Evolutionary conservation across 1,139 yeast genomes (phyloP).

Genomic region (Hansenula anomala): DNA sequence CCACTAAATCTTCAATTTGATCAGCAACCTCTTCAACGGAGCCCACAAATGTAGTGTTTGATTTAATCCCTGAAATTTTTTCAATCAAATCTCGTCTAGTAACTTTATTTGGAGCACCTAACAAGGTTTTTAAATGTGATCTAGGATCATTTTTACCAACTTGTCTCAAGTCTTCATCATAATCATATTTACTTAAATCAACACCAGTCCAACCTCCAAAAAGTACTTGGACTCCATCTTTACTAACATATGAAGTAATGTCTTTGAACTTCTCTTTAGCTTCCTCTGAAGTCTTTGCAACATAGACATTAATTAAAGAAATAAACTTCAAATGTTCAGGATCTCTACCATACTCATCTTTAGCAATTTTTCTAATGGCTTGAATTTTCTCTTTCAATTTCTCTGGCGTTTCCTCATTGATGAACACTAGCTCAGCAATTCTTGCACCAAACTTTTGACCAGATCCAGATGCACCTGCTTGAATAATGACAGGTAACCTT

Average conservation of each 20-base stretch:
- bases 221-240: constrained; percentile 29
- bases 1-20: constrained; percentile 27
- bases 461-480: constrained; percentile 39
- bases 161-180: constrained; percentile 27
- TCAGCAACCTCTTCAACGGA: constrained; percentile 27
- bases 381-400: constrained; percentile 15
- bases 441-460: constrained; percentile 40
- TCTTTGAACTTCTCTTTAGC: constrained; percentile 24
- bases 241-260: constrained; percentile 20
- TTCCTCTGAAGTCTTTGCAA: constrained; percentile 28
- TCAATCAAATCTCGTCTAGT: constrained; percentile 20
- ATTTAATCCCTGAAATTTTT: constrained; percentile 9
- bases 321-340: constrained; percentile 24
- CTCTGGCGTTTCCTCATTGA: constrained; percentile 25
- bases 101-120: not conserved
- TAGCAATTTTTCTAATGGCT: constrained; percentile 21
- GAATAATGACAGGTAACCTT: constrained; percentile 36
- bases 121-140: not conserved
- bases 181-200: constrained; percentile 27
- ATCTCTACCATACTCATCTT: constrained; percentile 21
- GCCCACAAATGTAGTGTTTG: constrained; percentile 18
- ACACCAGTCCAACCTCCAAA: constrained; percentile 37
- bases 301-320: constrained; percentile 21
- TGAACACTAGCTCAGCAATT: constrained; percentile 37
- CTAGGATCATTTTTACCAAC: constrained; percentile 4